Percentiles rank a stretch among this genome's conserved stretches.
Evolutionary conservation across 2,329 filamentous ascomycete species (phyloP).

Genomic region (Penicillium sp.): DNA sequence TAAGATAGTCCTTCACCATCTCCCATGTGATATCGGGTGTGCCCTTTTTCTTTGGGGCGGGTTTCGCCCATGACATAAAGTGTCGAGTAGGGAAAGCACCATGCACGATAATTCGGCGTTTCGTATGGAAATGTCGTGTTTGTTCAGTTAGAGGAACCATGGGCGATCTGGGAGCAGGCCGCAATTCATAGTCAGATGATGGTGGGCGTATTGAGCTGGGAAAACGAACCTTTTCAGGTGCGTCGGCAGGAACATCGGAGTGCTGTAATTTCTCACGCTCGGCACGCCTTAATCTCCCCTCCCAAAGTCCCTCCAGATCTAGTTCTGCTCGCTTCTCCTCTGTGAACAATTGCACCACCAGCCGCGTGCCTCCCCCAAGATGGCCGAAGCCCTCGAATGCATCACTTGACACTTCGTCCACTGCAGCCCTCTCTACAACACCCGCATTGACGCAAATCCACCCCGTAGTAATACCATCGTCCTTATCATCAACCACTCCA

Average conservation of each 20-base stretch:
- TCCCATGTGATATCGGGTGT: not conserved
- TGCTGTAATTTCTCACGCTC: conserved; percentile 44
- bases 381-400: conserved; percentile 77
- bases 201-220: conserved; percentile 25
- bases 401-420: conserved; percentile 34
- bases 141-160: conserved; percentile 31
- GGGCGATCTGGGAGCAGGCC: conserved; percentile 23
- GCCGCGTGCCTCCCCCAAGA: conserved; percentile 59
- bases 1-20: not conserved
- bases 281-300: conserved; percentile 49
- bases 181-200: conserved; percentile 29
- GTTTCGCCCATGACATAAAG: not conserved
- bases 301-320: conserved; percentile 70
- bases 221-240: conserved; percentile 31
- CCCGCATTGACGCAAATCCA: conserved; percentile 97
- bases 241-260: conserved; percentile 30
- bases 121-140: conserved; percentile 35
- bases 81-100: not conserved
- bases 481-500: conserved; percentile 61
- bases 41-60: not conserved
- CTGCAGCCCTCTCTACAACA: conserved; percentile 60
- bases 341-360: conserved; percentile 75
- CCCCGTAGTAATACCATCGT: conserved; percentile 88
- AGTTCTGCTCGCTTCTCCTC: conserved; percentile 71
- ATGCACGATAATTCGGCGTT: conserved; percentile 7